Percentiles rank a stretch among this genome's conserved stretches.
phyloP scores from a whole-genome alignment of 2,329 filamentous ascomycete species.

The Fusarium devonianum region DNA sequence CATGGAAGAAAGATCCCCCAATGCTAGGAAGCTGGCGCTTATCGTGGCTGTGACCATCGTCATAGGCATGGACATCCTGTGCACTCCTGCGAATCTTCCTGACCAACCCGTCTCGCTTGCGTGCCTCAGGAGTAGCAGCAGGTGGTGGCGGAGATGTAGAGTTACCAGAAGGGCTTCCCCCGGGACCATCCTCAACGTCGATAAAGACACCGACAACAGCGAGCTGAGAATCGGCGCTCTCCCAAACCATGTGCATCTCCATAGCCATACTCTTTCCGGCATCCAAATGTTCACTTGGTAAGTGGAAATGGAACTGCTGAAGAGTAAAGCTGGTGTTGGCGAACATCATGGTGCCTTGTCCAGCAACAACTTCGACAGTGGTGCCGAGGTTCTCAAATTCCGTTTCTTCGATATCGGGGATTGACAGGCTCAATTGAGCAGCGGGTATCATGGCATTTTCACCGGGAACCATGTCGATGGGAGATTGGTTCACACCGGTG shows the following conservation, averaged over 20 bases:
- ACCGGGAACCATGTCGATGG: conserved; percentile 57
- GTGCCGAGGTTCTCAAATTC: conserved; percentile 60
- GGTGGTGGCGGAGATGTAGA: conserved; percentile 2
- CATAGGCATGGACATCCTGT: too few species aligned
- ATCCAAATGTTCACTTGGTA: conserved; percentile 65
- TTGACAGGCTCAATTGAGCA: conserved; percentile 42
- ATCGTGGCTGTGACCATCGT: neutral
- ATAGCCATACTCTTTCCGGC: conserved; percentile 45
- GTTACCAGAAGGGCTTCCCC: conserved; percentile 9
- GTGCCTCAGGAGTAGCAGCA: neutral
- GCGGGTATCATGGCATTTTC: conserved; percentile 43
- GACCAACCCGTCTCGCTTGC: neutral
- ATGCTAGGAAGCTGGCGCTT: conserved; percentile 22
- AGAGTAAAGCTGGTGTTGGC: conserved; percentile 52
- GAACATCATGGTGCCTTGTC: conserved; percentile 50
- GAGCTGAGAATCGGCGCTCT: conserved; percentile 31
- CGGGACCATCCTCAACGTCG: conserved; percentile 30
- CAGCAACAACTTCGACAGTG: conserved; percentile 57
- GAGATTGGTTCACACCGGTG: conserved; percentile 59
- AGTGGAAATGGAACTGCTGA: conserved; percentile 67
- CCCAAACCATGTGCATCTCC: conserved; percentile 46
- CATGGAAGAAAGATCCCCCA: conserved; percentile 13
- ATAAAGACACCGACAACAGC: conserved; percentile 44
- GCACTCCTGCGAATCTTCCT: conserved; percentile 17
- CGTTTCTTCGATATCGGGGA: conserved; percentile 49